These are phyloP conservation scores for peach (Prunus persica) DNA, from an alignment of 306 rosid species.

Conservation along the genomic window DNA sequence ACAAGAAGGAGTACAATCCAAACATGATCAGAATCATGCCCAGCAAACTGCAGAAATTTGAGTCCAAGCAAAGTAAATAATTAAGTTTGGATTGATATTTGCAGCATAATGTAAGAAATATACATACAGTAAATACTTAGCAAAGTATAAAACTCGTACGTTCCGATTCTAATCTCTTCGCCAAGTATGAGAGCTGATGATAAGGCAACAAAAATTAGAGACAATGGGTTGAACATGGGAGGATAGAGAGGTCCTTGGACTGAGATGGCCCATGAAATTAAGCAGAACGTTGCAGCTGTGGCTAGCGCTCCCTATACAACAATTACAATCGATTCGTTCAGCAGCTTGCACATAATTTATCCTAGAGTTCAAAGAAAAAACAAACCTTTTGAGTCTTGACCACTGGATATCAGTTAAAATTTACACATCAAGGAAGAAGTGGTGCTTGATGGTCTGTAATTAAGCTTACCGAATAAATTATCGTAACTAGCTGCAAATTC, in stretches of 20 bases:
- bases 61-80: background rate
- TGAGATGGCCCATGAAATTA: slow-evolving; percentile 49
- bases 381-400: background rate
- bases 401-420: background rate
- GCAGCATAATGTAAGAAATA: background rate
- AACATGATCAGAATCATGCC: slow-evolving; percentile 51
- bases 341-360: background rate
- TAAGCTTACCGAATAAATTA: slow-evolving; percentile 55
- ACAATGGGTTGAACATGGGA: slow-evolving; percentile 67
- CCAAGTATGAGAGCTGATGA: slow-evolving; percentile 54
- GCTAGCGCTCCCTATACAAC: slow-evolving; percentile 51
- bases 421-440: background rate
- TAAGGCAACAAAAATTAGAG: slow-evolving; percentile 58
- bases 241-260: slow-evolving; percentile 59
- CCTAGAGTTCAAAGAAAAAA: background rate
- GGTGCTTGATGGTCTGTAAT: background rate
- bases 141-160: slow-evolving; percentile 26
- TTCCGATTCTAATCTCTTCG: slow-evolving; percentile 48
- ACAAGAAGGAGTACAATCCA: slow-evolving; percentile 60
- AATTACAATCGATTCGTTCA: background rate
- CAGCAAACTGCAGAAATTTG: slow-evolving; percentile 38
- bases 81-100: background rate
- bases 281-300: slow-evolving; percentile 58
- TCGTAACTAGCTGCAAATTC: slow-evolving; percentile 58
- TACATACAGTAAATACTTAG: background rate